Percentiles rank a stretch among this genome's conserved stretches.
phyloP scores from a whole-genome alignment of 208 protist species.

The Leishmania amazonensis region DNA sequence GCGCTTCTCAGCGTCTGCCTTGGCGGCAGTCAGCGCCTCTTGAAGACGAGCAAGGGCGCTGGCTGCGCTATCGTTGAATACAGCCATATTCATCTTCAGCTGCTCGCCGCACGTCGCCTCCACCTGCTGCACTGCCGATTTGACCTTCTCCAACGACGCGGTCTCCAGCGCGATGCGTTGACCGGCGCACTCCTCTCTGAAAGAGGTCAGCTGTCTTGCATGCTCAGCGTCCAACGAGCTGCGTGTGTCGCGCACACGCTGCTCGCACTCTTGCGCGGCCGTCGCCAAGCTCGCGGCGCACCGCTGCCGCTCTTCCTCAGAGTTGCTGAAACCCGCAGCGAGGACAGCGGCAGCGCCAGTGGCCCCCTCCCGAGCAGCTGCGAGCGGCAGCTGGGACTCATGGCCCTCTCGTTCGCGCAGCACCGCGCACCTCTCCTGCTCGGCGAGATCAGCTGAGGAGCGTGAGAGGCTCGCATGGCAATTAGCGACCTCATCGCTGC shows the following conservation, averaged over 20 bases:
- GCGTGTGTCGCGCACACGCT: not conserved
- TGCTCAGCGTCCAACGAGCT: conserved; percentile 1
- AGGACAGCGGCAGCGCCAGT: not conserved
- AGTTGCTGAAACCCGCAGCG: conserved; percentile 7
- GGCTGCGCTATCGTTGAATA: not conserved
- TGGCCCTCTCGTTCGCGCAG: not conserved
- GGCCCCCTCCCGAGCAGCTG: not conserved
- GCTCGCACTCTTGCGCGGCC: conserved; percentile 1
- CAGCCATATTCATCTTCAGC: not conserved
- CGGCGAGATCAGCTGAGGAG: not conserved
- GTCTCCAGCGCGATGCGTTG: not conserved
- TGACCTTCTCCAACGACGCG: not conserved
- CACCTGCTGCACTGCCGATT: not conserved
- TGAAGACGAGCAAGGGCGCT: conserved; percentile 5
- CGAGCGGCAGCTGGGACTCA: not conserved
- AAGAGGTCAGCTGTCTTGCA: conserved; percentile 5
- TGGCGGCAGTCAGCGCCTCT: not conserved
- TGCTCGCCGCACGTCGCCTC: conserved; percentile 17
- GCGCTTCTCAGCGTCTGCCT: not conserved
- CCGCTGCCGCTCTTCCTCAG: conserved; percentile 15
- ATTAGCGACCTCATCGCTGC: not conserved
- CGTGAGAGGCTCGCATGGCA: not conserved
- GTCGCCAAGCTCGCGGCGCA: conserved; percentile 9
- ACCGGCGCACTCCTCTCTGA: conserved; percentile 12
- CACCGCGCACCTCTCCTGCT: conserved; percentile 7